phyloP scores from a whole-genome alignment of 1,284 basidiomycete genomes.

The Cryptococcus sp. region DNA sequence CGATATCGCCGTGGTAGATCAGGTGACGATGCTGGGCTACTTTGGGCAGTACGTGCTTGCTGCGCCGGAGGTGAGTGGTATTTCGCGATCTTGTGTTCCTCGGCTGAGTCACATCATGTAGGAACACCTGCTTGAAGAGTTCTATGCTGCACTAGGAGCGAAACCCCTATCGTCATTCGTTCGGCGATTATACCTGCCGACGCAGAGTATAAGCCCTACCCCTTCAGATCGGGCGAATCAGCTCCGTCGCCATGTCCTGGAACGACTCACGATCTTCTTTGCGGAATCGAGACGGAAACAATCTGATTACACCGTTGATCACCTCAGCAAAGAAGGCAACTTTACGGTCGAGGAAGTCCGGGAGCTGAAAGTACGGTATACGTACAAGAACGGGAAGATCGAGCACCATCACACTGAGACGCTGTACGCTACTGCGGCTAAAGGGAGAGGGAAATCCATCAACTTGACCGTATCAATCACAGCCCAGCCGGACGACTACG shows the following conservation, averaged over 20 bases:
- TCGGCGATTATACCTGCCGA: conserved; percentile 68
- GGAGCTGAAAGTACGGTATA: conserved; percentile 43
- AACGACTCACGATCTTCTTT: conserved; percentile 87
- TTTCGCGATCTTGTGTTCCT: too few relatives aligned
- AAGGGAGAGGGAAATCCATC: conserved; percentile 60
- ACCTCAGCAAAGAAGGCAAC: conserved; percentile 70
- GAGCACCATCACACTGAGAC: conserved; percentile 51
- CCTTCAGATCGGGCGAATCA: conserved; percentile 36
- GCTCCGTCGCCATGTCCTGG: conserved; percentile 64
- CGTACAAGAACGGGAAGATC: conserved; percentile 32
- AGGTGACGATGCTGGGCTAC: conserved; percentile 70
- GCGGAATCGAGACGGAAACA: conserved; percentile 79
- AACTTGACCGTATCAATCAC: conserved; percentile 74
- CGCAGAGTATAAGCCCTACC: conserved; percentile 5
- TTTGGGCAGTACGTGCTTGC: conserved; percentile 79
- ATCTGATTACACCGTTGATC: conserved; percentile 66
- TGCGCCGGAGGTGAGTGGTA: conserved; percentile 82
- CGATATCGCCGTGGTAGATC: conserved; percentile 72
- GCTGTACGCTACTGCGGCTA: conserved; percentile 70
- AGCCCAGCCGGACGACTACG: conserved; percentile 84
- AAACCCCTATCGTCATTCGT: conserved; percentile 70
- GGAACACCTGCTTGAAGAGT: conserved; percentile 48
- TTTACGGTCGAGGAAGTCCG: conserved; percentile 64
- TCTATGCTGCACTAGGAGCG: conserved; percentile 59
- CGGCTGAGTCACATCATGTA: conserved; percentile 1